Conservation (phyloP, 78 protist genomes). For the Paulinella micropora region DNA sequence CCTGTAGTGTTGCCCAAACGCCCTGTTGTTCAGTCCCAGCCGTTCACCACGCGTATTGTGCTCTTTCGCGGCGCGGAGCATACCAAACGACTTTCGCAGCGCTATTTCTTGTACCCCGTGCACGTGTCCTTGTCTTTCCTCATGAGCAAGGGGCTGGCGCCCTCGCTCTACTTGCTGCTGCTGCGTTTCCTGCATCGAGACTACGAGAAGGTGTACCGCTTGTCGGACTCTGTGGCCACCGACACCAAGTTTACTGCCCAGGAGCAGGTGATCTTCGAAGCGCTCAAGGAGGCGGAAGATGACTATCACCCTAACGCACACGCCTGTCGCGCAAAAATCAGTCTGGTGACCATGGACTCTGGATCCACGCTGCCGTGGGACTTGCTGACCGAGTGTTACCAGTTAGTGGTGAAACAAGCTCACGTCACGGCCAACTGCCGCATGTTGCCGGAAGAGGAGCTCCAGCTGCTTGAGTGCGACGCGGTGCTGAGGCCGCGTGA, state of each 20-base stretch:
- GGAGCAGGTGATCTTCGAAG: conserved; percentile 12
- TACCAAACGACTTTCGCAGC: not conserved
- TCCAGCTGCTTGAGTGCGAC: no score
- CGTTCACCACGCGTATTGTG: conserved; percentile 35
- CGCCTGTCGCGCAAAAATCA: conserved; percentile 40
- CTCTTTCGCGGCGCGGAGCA: not conserved
- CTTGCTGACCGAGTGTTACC: not conserved
- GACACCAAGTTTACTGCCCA: conserved; percentile 7
- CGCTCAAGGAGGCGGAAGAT: not conserved
- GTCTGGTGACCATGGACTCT: conserved; percentile 14
- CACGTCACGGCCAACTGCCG: conserved; percentile 42
- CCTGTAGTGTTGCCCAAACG: not conserved
- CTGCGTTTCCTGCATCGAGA: conserved; percentile 21
- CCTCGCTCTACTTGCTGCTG: conserved; percentile 35
- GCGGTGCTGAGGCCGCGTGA: no score
- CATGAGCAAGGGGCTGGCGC: conserved; percentile 7
- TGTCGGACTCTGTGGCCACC: conserved; percentile 11
- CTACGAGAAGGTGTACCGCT: conserved; percentile 19
- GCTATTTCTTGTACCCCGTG: conserved; percentile 25
- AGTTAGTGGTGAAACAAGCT: not conserved
- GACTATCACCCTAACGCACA: conserved; percentile 47
- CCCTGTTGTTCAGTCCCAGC: not conserved
- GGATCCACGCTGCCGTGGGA: conserved; percentile 1
- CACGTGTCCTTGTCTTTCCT: conserved; percentile 33
- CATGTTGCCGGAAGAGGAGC: conserved; percentile 26